Base-by-base conservation (phyloP, 1,284 basidiomycete genomes). In the Ganoderma multipileum region DNA sequence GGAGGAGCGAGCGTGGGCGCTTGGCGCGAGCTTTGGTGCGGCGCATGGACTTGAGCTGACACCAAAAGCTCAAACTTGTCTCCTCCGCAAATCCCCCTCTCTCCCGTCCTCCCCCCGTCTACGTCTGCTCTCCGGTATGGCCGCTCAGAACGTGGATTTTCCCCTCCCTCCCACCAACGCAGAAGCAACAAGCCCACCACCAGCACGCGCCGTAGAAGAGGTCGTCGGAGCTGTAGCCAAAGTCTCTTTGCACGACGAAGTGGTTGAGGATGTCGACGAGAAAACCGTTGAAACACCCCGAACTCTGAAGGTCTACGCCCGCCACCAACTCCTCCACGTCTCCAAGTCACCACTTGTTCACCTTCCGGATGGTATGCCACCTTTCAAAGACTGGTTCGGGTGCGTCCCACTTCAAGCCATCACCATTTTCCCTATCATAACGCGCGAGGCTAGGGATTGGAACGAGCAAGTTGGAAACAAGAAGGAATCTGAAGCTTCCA, bases 381-480 rank as follows among this genome's bases (percentile, higher is more conserved):
- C 87, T 55, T 82, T 96, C 66, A 94, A 91, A 80, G 88, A 91
- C 59, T 96, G 95, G 95, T 96, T 95, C 81, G 95, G 95, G 94
- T 95, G 79, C 71, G 89, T 80, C 42, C 28, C 44, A 30, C 44
- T 61, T 28, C 66, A 26, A 52, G 23, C 50, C 38, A 61, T 59
- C 64, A 79, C 61, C 63, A 60, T 67, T 44, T 63, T 39, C 60
- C 68, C 65, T 57, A 50, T 68, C 70, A 23, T 69, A 74, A 75
- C 71, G 68, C 70, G 50, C 71, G 64, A 69, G 39, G 63, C 54
- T 72, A 78, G 80, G 83, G 88, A 77, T 78, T 84, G 75, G 89
- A 91, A 83, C 84, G 82, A 86, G 72, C 91, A 92, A 78, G 78
- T 79, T 70, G 79, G 84, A 50, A 83, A 80, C 61, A 92, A 90